Conservation (phyloP, 306 rosid species). For the Boehmeria nivea region DNA sequence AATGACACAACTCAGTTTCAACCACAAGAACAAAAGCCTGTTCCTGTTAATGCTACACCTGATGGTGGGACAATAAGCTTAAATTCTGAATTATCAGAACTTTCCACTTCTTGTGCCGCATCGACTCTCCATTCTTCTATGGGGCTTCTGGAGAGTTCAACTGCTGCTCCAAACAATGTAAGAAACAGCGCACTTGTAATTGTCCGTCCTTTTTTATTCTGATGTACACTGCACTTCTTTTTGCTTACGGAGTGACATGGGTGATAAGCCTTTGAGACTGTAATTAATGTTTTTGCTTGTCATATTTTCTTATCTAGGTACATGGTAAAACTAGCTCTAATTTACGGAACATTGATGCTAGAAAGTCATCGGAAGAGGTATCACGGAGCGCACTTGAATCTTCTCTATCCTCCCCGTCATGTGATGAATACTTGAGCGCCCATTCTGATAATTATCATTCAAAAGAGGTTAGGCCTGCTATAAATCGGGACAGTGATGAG, state of each 20-base stretch:
- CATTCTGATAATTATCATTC: constrained; percentile 27
- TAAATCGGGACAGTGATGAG: constrained; percentile 60
- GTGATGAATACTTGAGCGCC: constrained; percentile 33
- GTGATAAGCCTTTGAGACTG: no score
- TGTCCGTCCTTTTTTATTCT: constrained; percentile 8
- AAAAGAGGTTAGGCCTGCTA: constrained; percentile 35
- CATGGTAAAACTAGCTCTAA: constrained; percentile 35
- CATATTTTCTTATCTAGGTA: constrained; percentile 34
- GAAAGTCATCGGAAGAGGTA: constrained; percentile 32
- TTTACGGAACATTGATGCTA: constrained; percentile 25
- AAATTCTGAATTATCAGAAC: constrained; percentile 38
- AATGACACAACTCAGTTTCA: constrained; percentile 29
- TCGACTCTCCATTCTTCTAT: constrained; percentile 48
- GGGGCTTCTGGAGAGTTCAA: constrained; percentile 37
- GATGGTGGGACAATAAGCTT: constrained; percentile 24
- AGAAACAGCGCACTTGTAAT: constrained; percentile 28
- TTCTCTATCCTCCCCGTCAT: constrained; percentile 36
- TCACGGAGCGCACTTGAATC: constrained; percentile 35
- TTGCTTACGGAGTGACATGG: no score
- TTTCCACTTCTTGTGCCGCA: constrained; percentile 47
- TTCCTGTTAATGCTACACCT: constrained; percentile 32
- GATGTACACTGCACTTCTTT: not conserved
- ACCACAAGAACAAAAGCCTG: constrained; percentile 32
- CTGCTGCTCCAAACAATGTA: constrained; percentile 41
- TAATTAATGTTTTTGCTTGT: no score